Evolutionary conservation across 164 flowering plant species (phyloP).

Genomic region (Kingdonia uniflora): DNA sequence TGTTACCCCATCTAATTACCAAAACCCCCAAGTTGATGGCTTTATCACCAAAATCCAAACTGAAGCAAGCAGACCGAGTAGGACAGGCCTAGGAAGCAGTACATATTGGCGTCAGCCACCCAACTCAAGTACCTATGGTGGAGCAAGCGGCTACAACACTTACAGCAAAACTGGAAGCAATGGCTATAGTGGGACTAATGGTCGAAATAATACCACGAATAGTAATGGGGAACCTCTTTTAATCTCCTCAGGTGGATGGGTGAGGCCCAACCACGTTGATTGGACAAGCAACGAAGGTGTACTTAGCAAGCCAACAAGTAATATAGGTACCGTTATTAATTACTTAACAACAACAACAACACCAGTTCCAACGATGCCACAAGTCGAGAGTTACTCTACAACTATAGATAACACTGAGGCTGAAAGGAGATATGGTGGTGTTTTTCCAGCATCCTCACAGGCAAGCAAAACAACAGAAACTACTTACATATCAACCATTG

Average conservation of each 20-base stretch:
- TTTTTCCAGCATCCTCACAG: conserved; percentile 1
- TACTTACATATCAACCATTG: conserved; percentile 7
- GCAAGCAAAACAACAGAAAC: conserved; percentile 1
- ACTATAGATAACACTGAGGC: conserved; percentile 17
- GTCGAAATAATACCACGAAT: conserved; percentile 9
- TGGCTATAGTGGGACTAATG: conserved; percentile 1
- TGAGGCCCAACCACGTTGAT: conserved; percentile 16
- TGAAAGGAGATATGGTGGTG: conserved; percentile 10
- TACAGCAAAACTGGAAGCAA: neutral
- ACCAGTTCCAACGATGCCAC: conserved; percentile 9
- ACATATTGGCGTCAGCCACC: conserved; percentile 17
- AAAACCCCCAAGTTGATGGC: conserved; percentile 20
- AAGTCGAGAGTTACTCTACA: conserved; percentile 1
- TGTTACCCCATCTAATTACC: conserved; percentile 14
- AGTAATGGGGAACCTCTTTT: conserved; percentile 7
- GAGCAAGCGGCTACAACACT: neutral
- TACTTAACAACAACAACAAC: conserved; percentile 4
- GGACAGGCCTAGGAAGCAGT: conserved; percentile 5
- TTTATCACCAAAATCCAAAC: conserved; percentile 22
- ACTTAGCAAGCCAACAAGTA: conserved; percentile 13
- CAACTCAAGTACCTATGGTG: neutral
- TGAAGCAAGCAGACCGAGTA: conserved; percentile 17
- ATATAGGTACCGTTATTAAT: conserved; percentile 12
- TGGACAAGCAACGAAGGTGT: conserved; percentile 12
- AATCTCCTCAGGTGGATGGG: conserved; percentile 14